These are phyloP conservation scores for Russula earlei DNA, from an alignment of 768 basidiomycete genomes.

Conservation along the genomic window DNA sequence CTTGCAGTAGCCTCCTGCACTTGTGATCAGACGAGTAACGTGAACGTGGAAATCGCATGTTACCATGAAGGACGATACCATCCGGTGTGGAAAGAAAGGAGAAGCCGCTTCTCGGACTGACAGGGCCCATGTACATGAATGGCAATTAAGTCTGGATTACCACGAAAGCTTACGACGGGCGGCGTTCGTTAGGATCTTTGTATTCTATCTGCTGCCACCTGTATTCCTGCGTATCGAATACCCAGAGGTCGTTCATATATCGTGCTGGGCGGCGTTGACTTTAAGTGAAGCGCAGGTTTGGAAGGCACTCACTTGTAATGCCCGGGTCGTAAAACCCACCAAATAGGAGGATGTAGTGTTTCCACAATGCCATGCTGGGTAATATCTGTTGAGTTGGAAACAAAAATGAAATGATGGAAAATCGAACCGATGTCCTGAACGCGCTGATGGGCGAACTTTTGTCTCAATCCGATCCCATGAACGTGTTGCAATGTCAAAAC, in stretches of 20 bases:
- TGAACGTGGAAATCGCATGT: slow-evolving; percentile 1
- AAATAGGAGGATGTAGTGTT: slow-evolving; percentile 77
- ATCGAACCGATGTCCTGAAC: slow-evolving; percentile 71
- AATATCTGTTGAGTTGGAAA: background rate
- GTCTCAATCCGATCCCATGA: slow-evolving; percentile 87
- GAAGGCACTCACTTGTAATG: slow-evolving; percentile 48
- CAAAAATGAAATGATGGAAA: background rate
- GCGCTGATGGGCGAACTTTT: slow-evolving; percentile 65
- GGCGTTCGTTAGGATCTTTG: slow-evolving; percentile 48
- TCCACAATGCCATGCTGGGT: slow-evolving; percentile 81
- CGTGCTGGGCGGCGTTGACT: slow-evolving; percentile 39
- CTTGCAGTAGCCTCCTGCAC: slow-evolving; percentile 82
- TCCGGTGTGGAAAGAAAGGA: slow-evolving; percentile 73
- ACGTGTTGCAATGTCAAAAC: slow-evolving; percentile 70
- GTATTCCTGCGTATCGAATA: slow-evolving; percentile 80
- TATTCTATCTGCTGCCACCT: slow-evolving; percentile 76
- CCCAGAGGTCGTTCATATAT: slow-evolving; percentile 77
- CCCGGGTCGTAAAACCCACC: slow-evolving; percentile 90
- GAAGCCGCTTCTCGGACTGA: slow-evolving; percentile 70
- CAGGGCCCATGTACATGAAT: background rate
- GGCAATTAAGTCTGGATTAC: background rate
- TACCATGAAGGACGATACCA: slow-evolving; percentile 73
- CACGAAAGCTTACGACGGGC: slow-evolving; percentile 55
- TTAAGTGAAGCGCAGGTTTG: background rate
- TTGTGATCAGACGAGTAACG: background rate